Percentiles rank a stretch among this genome's conserved stretches.
Evolutionary conservation across 1,284 basidiomycete species (phyloP).

Genomic region (Ceratobasidium sp.): DNA sequence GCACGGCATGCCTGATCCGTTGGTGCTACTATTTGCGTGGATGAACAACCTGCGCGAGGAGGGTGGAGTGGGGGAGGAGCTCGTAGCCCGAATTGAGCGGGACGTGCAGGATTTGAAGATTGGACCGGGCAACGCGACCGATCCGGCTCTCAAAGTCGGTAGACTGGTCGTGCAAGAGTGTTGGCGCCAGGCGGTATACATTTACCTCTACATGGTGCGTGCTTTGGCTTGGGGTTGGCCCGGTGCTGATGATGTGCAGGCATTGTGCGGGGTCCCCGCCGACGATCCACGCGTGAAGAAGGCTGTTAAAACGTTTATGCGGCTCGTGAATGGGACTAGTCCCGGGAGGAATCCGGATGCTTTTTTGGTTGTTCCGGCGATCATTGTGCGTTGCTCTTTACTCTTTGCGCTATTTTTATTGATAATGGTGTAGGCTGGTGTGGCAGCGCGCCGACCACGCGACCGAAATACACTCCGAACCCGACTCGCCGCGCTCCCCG

Average conservation of each 20-base stretch:
- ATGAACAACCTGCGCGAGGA: conserved; percentile 27
- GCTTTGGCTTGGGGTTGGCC: background rate
- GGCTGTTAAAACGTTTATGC: background rate
- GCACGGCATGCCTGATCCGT: conserved; percentile 25
- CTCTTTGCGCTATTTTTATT: background rate
- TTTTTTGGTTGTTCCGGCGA: background rate
- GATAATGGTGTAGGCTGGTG: background rate
- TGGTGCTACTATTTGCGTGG: conserved; percentile 1
- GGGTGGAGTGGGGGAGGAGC: conserved; percentile 1
- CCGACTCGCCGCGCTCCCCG: background rate
- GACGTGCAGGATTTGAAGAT: conserved; percentile 1
- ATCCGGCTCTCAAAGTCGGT: conserved; percentile 10
- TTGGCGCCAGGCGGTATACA: conserved; percentile 7
- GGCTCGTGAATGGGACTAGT: background rate
- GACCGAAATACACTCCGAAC: background rate
- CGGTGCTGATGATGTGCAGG: background rate
- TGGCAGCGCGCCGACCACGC: background rate
- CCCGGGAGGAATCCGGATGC: background rate
- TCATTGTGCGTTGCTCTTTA: background rate
- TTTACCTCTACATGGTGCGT: conserved; percentile 33
- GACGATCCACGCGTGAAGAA: background rate
- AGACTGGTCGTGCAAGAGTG: conserved; percentile 25
- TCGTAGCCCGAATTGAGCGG: background rate
- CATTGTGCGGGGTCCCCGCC: background rate
- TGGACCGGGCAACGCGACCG: background rate